Conservation (phyloP, 768 basidiomycete species). For the Filobasidium wieringae region DNA sequence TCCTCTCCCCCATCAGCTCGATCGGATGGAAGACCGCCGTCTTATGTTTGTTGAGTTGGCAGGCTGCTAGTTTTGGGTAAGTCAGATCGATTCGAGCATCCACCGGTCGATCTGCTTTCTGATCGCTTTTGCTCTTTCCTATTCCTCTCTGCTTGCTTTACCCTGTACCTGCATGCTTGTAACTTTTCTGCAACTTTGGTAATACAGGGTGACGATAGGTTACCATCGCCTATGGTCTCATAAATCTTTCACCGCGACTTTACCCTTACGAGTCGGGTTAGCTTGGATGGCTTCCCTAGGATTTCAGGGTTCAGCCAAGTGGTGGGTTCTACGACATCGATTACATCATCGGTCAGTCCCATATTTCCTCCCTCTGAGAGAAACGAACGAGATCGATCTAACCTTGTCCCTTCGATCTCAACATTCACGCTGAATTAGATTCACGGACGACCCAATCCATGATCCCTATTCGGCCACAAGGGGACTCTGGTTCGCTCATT, state of each 20-base stretch:
- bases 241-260: conserved; percentile 52
- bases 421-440: conserved; percentile 13
- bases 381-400: not conserved
- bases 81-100: not conserved
- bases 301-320: conserved; percentile 73
- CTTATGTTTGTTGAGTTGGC: conserved; percentile 54
- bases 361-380: not conserved
- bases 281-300: conserved; percentile 59
- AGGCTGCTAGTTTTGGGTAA: conserved; percentile 57
- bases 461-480: conserved; percentile 61
- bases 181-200: not conserved
- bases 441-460: conserved; percentile 51
- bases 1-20: conserved; percentile 43
- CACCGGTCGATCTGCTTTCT: not conserved
- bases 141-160: not conserved
- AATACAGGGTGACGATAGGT: conserved; percentile 48
- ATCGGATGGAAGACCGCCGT: conserved; percentile 45
- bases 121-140: not conserved
- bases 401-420: not conserved
- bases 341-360: conserved; percentile 52
- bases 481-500: conserved; percentile 63
- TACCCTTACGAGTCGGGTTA: conserved; percentile 49
- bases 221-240: conserved; percentile 74
- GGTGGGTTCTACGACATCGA: conserved; percentile 54
- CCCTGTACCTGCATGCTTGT: not conserved